phyloP scores from a whole-genome alignment of 352 stramenopile genomes.

The Albugo laibachii region DNA sequence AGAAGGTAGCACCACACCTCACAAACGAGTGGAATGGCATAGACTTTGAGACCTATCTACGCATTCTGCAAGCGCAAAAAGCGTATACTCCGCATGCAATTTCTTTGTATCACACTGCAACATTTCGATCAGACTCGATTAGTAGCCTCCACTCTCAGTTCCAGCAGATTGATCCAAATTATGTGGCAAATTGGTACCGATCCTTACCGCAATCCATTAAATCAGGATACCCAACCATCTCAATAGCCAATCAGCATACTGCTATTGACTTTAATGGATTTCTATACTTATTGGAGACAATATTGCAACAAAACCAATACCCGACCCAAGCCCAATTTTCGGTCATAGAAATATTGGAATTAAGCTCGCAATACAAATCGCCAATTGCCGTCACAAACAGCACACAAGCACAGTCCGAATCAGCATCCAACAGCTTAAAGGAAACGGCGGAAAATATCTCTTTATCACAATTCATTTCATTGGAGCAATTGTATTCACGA shows the following conservation, averaged over 20 bases:
- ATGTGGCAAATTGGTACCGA: too few species aligned
- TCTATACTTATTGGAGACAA: too few species aligned
- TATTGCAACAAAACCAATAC: too few species aligned
- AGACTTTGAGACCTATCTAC: slow-evolving; percentile 4
- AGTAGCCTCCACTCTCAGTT: too few species aligned
- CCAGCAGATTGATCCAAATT: too few species aligned
- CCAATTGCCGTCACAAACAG: slow-evolving; percentile 25
- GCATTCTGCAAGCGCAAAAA: slow-evolving; percentile 6
- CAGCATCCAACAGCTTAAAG: slow-evolving; percentile 16
- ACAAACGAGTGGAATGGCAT: slow-evolving; percentile 1
- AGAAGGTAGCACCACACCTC: not conserved
- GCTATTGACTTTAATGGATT: too few species aligned
- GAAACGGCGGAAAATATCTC: slow-evolving; percentile 5
- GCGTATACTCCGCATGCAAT: not conserved
- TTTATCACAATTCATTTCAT: too few species aligned
- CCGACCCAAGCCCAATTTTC: too few species aligned
- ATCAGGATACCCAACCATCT: too few species aligned
- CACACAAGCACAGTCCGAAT: slow-evolving; percentile 26
- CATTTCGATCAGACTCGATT: not conserved
- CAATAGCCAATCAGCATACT: too few species aligned
- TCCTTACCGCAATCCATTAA: too few species aligned
- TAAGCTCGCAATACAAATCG: slow-evolving; percentile 1
- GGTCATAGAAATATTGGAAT: too few species aligned
- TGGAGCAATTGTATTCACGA: slow-evolving; percentile 3
- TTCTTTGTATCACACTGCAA: slow-evolving; percentile 1